Base-by-base conservation (phyloP, 768 basidiomycete species). In the Rhodosporidiobolus odoratus region DNA sequence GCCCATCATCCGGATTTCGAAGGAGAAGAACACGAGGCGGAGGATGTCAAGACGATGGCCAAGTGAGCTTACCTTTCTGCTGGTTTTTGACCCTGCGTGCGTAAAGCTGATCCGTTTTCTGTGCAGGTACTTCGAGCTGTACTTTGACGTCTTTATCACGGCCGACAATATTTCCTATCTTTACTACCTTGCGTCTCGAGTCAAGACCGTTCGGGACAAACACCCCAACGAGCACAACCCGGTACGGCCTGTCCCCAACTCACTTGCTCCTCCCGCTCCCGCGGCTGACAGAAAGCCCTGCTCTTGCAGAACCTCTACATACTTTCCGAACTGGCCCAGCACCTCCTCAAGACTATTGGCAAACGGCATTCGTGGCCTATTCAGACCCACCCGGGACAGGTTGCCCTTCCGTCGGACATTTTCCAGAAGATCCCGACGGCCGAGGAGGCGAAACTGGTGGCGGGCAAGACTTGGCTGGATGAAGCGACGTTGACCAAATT, bases 1-100 rank as follows among this genome's bases (percentile, higher is more conserved):
- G 91, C 93, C 0, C 94, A 96, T 77, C 96, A 99, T 78, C 95
- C 95, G 7, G 96, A 99, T 79, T 94, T 92, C 76, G 69, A 66
- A 2, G 84, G 83, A 47, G 82, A 83, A 3, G 68, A 65, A 0
- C 83, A 82, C 53, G 83, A 84, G 4, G 84, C 85, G 45, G 89
- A 90, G 41, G 87, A 87, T 50, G 79, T 94, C 45, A 82, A 85
- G 41, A 88, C 90, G 75, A 88, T 92, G 75, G 87, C 89, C 32
- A 91, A 88, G 92, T 96, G 74, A 56, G 88, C 77, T 13, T 25
- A 48, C 17, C 34, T 27, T 9, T 37, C 47, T 34, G 58, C 50
- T 50, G n/a, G n/a, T n/a, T n/a, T 47, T 61, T 40, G 69, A 50
- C 60, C 10, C 48, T 35, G 38, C 30, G 13, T 38, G 47, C 64